These are phyloP conservation scores for Globisporangium middletonii DNA, from an alignment of 352 stramenopile genomes.

Conservation along the genomic window DNA sequence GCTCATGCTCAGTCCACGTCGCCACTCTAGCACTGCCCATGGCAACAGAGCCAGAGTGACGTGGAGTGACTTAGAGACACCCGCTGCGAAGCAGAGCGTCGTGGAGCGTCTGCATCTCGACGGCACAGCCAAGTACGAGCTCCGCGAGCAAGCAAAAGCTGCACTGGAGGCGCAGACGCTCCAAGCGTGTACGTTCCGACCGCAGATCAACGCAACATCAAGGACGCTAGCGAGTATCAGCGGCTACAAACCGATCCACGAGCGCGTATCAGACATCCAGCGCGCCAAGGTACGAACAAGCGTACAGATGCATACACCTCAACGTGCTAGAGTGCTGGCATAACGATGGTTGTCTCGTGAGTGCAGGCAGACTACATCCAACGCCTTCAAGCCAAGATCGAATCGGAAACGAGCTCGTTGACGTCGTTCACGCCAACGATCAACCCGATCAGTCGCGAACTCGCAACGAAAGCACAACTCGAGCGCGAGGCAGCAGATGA, in stretches of 20 bases:
- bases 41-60: not conserved
- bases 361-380: conserved; percentile 37
- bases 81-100: conserved; percentile 18
- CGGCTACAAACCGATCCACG: conserved; percentile 66
- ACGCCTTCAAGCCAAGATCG: conserved; percentile 40
- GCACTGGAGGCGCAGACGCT: conserved; percentile 42
- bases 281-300: conserved; percentile 44
- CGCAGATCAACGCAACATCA: conserved; percentile 52
- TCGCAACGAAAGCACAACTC: conserved; percentile 34
- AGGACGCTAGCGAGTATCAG: conserved; percentile 26
- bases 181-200: conserved; percentile 61
- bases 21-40: conserved; percentile 9
- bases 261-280: conserved; percentile 54
- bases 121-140: conserved; percentile 44
- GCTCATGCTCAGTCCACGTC: conserved; percentile 52
- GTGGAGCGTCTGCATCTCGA: conserved; percentile 65
- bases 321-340: not conserved
- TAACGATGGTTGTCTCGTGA: conserved; percentile 2
- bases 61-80: conserved; percentile 10
- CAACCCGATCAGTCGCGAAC: conserved; percentile 63
- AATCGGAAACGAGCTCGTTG: conserved; percentile 21
- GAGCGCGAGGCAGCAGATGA: conserved; percentile 13
- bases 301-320: not conserved
- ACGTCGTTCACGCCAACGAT: conserved; percentile 51
- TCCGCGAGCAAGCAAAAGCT: conserved; percentile 40